Base-by-base conservation (phyloP, 2,329 filamentous ascomycete species). In the Bimuria novae-zelandiae region DNA sequence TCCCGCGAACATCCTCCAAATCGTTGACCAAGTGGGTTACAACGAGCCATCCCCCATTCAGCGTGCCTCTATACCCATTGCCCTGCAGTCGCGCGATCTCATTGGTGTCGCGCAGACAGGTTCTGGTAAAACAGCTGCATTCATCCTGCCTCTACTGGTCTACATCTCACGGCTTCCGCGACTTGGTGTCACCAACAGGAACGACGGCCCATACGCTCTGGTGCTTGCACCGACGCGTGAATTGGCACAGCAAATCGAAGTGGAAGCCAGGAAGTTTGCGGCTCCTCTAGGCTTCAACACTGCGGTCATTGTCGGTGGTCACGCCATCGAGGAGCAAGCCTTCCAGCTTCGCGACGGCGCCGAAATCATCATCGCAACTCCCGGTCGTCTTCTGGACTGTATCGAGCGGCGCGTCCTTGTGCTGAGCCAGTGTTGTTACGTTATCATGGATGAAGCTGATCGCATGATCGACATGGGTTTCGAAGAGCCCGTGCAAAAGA, bases 401-500 rank as follows among this genome's bases (percentile, higher is more conserved):
- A 94, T 99, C 63, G 94, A 99, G 75, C 85, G 94, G 16, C 88
- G 93, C 29, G 85, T 97, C 25, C 82, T 97, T 1, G 93, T 99
- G 1, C 84, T 97, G 42, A 87, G 87, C n/a, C 94, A 97, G 76
- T 97, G 94, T 75, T 96, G 92, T 77, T 97, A 97, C 76, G 85
- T 97, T 51, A 96, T 99, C 76, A 97, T 99, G 93, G 94, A 99
- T 73, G 94, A 99, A 82, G 94, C 94, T 32, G 94, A 99, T 77
- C 89, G 93, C 50, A 99, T 99, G 94, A 96, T 99, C 60, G 94
- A 99, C 71, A 85, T 97, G 56, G 94, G 94, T 40, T 99, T 99
- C 72, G 94, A 99, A 76, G 94, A 97, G 67, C 90, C 92, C 0
- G 90, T 99, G 54, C 97, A 97, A 76, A 96, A 95, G 76, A 99